These are phyloP conservation scores for Monosporozyma servazzii DNA, from an alignment of 805 yeast genomes.

Conservation along the genomic window DNA sequence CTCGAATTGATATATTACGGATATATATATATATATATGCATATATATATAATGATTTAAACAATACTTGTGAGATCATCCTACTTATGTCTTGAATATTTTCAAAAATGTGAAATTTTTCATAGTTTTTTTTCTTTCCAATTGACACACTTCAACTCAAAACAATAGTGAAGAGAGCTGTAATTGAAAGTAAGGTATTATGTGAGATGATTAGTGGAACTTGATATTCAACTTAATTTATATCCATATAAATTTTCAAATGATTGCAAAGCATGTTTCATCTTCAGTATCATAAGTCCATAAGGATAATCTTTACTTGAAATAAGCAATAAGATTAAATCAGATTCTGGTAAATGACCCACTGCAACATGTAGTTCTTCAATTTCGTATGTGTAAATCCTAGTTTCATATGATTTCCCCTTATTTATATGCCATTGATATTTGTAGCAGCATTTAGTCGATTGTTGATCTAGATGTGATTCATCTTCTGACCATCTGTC, in stretches of 20 bases:
- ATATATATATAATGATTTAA: neutral
- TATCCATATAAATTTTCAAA: conserved; percentile 20
- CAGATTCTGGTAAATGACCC: conserved; percentile 24
- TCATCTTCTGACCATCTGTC: conserved; percentile 30
- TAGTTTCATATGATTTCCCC: conserved; percentile 9
- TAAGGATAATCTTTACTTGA: conserved; percentile 22
- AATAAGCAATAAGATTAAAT: conserved; percentile 21
- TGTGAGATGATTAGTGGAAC: no score
- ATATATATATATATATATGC: neutral
- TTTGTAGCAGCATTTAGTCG: conserved; percentile 11
- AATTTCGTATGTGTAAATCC: conserved; percentile 26
- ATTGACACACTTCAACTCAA: neutral
- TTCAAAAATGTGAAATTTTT: neutral
- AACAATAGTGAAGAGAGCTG: neutral
- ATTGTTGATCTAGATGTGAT: conserved; percentile 7
- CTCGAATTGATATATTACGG: neutral
- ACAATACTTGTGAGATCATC: neutral
- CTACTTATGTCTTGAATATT: neutral
- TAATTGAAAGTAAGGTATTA: no score
- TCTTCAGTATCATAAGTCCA: conserved; percentile 25
- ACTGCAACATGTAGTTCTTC: conserved; percentile 27
- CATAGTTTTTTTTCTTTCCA: neutral
- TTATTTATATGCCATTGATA: conserved; percentile 5
- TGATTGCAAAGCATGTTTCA: conserved; percentile 20
- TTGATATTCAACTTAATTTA: conserved; percentile 13